A percentile compares a stretch with the other conserved stretches of the same genome.
phyloP scores from a whole-genome alignment of 1,139 yeast species.

The Suhomyces terraborum region DNA sequence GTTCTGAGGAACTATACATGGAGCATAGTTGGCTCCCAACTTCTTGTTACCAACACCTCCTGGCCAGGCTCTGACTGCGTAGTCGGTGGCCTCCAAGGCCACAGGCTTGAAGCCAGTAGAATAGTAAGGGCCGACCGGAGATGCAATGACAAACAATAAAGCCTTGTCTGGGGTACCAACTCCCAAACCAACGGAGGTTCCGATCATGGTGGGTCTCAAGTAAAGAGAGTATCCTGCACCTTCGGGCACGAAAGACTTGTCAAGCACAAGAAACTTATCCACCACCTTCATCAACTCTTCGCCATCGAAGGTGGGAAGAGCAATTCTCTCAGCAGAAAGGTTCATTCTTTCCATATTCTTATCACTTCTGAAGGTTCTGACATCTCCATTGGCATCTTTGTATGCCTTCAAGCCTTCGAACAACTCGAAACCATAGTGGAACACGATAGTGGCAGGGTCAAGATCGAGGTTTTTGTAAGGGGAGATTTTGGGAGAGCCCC shows the following conservation, averaged over 20 bases:
- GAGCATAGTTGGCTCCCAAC: slow-evolving; percentile 50
- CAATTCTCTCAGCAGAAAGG: slow-evolving; percentile 38
- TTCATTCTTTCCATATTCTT: slow-evolving; percentile 45
- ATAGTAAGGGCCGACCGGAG: slow-evolving; percentile 35
- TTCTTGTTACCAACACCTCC: slow-evolving; percentile 49
- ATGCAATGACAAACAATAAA: slow-evolving; percentile 38
- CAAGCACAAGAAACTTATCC: slow-evolving; percentile 36
- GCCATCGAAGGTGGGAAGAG: slow-evolving; percentile 40
- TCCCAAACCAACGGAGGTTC: slow-evolving; percentile 38
- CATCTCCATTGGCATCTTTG: slow-evolving; percentile 31
- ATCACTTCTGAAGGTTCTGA: slow-evolving; percentile 42
- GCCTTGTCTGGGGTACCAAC: slow-evolving; percentile 38
- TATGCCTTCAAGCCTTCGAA: slow-evolving; percentile 36
- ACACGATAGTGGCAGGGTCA: slow-evolving; percentile 31
- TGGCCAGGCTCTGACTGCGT: slow-evolving; percentile 47
- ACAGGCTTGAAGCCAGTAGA: slow-evolving; percentile 39
- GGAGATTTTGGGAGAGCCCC: slow-evolving; percentile 40
- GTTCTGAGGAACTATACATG: slow-evolving; percentile 39
- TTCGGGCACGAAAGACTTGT: slow-evolving; percentile 31
- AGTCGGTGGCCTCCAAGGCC: slow-evolving; percentile 37
- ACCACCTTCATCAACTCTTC: slow-evolving; percentile 40
- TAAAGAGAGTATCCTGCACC: slow-evolving; percentile 33
- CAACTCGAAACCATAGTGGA: slow-evolving; percentile 33
- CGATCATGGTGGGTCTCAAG: slow-evolving; percentile 35
- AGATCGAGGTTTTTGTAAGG: slow-evolving; percentile 39